Evolutionary conservation across 2,329 filamentous ascomycete species (phyloP).

Genomic region (Colletotrichum filicis): DNA sequence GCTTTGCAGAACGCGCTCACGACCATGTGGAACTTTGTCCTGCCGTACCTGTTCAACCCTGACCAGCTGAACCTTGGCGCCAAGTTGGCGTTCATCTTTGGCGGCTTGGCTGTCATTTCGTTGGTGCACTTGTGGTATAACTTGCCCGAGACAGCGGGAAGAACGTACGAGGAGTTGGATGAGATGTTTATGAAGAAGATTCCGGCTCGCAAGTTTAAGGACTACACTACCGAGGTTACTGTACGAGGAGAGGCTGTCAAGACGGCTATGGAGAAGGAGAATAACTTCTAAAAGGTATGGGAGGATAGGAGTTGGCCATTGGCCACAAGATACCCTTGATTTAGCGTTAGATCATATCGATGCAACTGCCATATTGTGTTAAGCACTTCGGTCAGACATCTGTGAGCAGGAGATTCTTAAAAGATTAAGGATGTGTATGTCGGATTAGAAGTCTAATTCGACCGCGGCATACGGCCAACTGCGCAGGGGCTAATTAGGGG

Average conservation of each 20-base stretch:
- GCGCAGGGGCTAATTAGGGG: too few relatives aligned
- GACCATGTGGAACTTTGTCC: slow-evolving; percentile 32
- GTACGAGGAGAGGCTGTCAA: slow-evolving; percentile 18
- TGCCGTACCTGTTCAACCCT: slow-evolving; percentile 40
- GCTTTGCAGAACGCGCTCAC: slow-evolving; percentile 44
- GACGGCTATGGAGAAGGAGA: slow-evolving; percentile 19
- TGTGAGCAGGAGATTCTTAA: not conserved
- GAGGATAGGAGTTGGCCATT: not conserved
- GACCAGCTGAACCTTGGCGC: slow-evolving; percentile 46
- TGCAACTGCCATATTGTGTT: not conserved
- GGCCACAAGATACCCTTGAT: not conserved
- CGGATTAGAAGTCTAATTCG: too few relatives aligned
- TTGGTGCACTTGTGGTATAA: slow-evolving; percentile 47
- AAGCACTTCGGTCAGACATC: not conserved
- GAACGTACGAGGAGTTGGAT: slow-evolving; percentile 42
- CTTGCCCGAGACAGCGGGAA: slow-evolving; percentile 48
- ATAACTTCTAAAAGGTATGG: slow-evolving; percentile 4
- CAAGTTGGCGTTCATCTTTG: slow-evolving; percentile 54
- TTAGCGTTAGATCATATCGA: not conserved
- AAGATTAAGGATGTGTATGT: not conserved
- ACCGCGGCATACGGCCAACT: too few relatives aligned
- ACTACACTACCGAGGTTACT: slow-evolving; percentile 34
- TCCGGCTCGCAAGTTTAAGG: slow-evolving; percentile 41
- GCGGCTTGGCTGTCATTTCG: slow-evolving; percentile 44
- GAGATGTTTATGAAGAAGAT: slow-evolving; percentile 42